A percentile compares a stretch with the other conserved stretches of the same genome.
These are phyloP conservation scores for Voacanga thouarsii DNA, from an alignment of 257 asterid genomes.

Conservation along the genomic window DNA sequence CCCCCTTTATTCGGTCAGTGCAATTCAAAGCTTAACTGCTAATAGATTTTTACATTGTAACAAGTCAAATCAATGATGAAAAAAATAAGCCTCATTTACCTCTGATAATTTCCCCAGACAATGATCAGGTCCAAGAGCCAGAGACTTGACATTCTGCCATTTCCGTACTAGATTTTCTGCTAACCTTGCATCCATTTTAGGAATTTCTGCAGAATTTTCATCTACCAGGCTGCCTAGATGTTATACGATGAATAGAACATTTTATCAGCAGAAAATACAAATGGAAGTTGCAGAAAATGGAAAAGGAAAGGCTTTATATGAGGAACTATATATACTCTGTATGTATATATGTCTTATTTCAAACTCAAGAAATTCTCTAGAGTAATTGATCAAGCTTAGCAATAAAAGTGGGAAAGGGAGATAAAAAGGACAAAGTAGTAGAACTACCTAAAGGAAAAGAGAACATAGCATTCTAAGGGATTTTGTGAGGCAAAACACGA, in stretches of 20 bases:
- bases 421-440: not conserved
- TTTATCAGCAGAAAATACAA: constrained; percentile 13
- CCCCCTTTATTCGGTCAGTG: not conserved
- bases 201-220: constrained; percentile 50
- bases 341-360: not conserved
- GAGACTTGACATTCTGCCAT: constrained; percentile 86
- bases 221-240: constrained; percentile 48
- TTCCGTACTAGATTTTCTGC: constrained; percentile 79
- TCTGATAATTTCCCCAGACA: constrained; percentile 60
- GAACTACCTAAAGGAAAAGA: not conserved
- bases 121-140: constrained; percentile 92
- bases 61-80: not conserved
- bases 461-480: not conserved
- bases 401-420: not conserved
- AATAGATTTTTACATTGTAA: not conserved
- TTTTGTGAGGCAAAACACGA: no score
- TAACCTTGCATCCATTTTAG: constrained; percentile 86
- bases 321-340: not conserved
- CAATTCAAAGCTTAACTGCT: not conserved
- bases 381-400: not conserved
- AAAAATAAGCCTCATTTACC: constrained; percentile 36
- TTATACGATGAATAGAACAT: constrained; percentile 1
- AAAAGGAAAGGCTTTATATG: not conserved
- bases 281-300: not conserved
- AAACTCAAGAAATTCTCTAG: not conserved